Conservation (phyloP, 257 asterid species). For the Echites panduratus region DNA sequence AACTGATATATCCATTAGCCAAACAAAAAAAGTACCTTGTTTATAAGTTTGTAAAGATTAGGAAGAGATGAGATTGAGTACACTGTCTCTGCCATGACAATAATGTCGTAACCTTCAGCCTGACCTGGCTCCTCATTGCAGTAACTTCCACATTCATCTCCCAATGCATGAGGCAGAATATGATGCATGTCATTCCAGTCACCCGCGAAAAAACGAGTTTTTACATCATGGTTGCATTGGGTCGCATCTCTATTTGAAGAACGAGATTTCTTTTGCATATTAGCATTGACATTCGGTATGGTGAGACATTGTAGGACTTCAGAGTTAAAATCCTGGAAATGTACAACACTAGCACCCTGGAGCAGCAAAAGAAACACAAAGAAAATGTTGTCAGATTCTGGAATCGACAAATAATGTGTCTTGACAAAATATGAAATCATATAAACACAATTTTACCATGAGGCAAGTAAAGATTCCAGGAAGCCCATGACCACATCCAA, state of each 20-base stretch:
- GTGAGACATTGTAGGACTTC: conserved; percentile 85
- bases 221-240: conserved; percentile 17
- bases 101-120: conserved; percentile 55
- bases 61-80: conserved; percentile 74
- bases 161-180: conserved; percentile 37
- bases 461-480: conserved; percentile 84
- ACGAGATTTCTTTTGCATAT: conserved; percentile 35
- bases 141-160: conserved; percentile 20
- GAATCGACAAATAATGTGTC: background rate
- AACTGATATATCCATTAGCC: background rate
- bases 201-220: conserved; percentile 84
- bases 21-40: conserved; percentile 46
- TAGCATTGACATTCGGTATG: conserved; percentile 74
- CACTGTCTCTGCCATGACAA: conserved; percentile 97
- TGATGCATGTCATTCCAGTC: conserved; percentile 81
- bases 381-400: background rate
- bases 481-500: conserved; percentile 99
- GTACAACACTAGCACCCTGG: conserved; percentile 73
- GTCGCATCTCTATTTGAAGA: conserved; percentile 14
- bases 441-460: conserved; percentile 38
- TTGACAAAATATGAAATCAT: background rate
- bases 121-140: conserved; percentile 16
- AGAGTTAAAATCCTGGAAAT: conserved; percentile 92
- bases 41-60: conserved; percentile 53
- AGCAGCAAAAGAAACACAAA: conserved; percentile 8